Evolutionary conservation across 2,329 filamentous ascomycete species (phyloP).

Genomic region (Fusarium keratoplasticum): DNA sequence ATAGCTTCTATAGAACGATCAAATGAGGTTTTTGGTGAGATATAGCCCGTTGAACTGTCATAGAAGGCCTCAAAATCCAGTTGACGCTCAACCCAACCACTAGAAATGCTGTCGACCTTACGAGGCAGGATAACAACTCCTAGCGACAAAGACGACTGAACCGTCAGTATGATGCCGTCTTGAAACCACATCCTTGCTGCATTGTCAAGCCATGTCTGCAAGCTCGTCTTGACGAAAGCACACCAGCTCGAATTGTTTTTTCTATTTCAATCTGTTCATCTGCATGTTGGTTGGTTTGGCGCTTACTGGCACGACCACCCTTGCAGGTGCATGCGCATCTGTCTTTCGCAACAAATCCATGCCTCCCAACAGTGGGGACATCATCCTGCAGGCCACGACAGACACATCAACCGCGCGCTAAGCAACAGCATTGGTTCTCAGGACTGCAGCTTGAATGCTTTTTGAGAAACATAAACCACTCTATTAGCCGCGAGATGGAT

Average conservation of each 20-base stretch:
- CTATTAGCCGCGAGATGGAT: neutral
- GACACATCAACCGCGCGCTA: neutral
- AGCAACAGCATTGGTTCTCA: neutral
- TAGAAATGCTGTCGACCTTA: too few relatives aligned
- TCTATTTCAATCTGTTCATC: neutral
- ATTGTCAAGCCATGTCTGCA: neutral
- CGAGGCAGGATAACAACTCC: too few relatives aligned
- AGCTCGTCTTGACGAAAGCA: neutral
- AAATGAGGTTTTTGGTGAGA: too few relatives aligned
- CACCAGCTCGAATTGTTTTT: too few relatives aligned
- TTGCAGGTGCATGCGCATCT: neutral
- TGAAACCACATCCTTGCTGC: neutral
- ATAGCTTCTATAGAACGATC: too few relatives aligned
- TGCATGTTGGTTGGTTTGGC: neutral
- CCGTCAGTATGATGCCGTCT: neutral
- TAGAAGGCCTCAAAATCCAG: too few relatives aligned
- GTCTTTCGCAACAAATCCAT: neutral
- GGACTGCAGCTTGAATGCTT: neutral
- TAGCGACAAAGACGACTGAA: too few relatives aligned
- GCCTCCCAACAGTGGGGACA: neutral
- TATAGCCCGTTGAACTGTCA: too few relatives aligned
- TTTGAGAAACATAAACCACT: neutral
- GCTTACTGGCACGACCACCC: neutral
- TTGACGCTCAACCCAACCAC: too few relatives aligned
- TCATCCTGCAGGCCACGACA: neutral